Evolutionary conservation across 2,329 filamentous ascomycete genomes (phyloP).

Genomic region (Pyricularia sp.): DNA sequence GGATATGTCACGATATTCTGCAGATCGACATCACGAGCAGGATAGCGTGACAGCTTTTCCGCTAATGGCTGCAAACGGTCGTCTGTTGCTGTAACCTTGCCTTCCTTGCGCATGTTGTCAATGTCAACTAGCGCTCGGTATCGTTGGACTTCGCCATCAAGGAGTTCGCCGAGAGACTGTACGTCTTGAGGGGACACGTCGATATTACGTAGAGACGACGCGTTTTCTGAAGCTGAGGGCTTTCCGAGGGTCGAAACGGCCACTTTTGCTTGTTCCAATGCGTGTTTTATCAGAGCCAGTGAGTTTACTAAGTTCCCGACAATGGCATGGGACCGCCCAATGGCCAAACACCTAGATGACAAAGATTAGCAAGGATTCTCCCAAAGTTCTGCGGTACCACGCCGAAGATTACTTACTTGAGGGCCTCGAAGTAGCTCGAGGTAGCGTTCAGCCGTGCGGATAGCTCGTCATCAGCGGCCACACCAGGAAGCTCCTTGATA

Average conservation of each 20-base stretch:
- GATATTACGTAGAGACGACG: slow-evolving; percentile 43
- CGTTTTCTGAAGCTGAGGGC: slow-evolving; percentile 11
- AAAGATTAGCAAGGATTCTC: slow-evolving; percentile 1
- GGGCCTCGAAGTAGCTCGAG: slow-evolving; percentile 69
- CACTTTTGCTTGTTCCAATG: slow-evolving; percentile 45
- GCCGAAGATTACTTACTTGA: slow-evolving; percentile 49
- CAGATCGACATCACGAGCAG: slow-evolving; percentile 52
- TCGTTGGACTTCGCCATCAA: slow-evolving; percentile 62
- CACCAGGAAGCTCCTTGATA: slow-evolving; percentile 77
- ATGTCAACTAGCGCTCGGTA: slow-evolving; percentile 80
- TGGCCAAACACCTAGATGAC: slow-evolving; percentile 56
- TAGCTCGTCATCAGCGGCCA: slow-evolving; percentile 70
- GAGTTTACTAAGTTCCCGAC: slow-evolving; percentile 62
- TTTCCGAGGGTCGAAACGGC: slow-evolving; percentile 35
- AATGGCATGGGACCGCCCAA: slow-evolving; percentile 73
- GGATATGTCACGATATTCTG: slow-evolving; percentile 77
- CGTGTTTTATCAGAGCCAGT: slow-evolving; percentile 70
- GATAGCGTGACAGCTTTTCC: slow-evolving; percentile 64
- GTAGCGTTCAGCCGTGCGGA: slow-evolving; percentile 67
- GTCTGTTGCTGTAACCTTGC: slow-evolving; percentile 15
- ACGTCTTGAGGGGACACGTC: slow-evolving; percentile 49
- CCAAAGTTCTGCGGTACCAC: too few species aligned
- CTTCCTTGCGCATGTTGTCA: slow-evolving; percentile 44
- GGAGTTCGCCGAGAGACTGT: slow-evolving; percentile 43
- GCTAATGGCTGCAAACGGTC: slow-evolving; percentile 41